These are phyloP conservation scores for Pseudogymnoascus sp. DNA, from an alignment of 2,329 filamentous ascomycete species.

Conservation along the genomic window DNA sequence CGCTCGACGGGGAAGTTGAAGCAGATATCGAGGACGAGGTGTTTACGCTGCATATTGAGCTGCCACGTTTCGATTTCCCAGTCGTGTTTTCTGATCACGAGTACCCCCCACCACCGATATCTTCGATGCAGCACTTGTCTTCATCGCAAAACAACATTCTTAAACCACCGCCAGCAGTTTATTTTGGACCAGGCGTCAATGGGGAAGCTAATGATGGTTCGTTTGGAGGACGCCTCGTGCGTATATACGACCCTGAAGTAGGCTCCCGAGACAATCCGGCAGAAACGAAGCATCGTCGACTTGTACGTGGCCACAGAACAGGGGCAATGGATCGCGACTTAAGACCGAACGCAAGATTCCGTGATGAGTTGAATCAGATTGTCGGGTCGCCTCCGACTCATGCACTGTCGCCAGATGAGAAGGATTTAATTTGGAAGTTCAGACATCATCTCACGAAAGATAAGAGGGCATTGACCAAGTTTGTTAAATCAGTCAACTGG, in stretches of 20 bases:
- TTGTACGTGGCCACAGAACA: conserved; percentile 83
- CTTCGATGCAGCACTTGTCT: conserved; percentile 59
- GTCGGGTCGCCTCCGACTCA: conserved; percentile 91
- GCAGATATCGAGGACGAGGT: conserved; percentile 42
- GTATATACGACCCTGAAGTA: conserved; percentile 89
- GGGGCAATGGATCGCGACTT: conserved; percentile 91
- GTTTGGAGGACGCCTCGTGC: conserved; percentile 58
- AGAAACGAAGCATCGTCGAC: conserved; percentile 84
- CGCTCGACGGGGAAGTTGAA: conserved; percentile 32
- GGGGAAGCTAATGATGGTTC: conserved; percentile 45
- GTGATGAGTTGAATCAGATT: conserved; percentile 86
- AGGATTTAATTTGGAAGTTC: conserved; percentile 96
- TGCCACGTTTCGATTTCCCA: conserved; percentile 91
- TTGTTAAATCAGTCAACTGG: conserved; percentile 97
- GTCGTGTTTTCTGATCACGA: conserved; percentile 93
- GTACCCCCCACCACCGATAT: conserved; percentile 78
- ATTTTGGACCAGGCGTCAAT: conserved; percentile 83
- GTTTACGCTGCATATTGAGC: conserved; percentile 81
- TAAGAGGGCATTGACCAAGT: conserved; percentile 88
- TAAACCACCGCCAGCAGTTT: conserved; percentile 75
- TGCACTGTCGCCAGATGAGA: conserved; percentile 78
- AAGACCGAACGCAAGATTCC: conserved; percentile 90
- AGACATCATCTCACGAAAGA: conserved; percentile 88
- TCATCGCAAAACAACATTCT: conserved; percentile 61
- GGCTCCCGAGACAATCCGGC: conserved; percentile 86